These are phyloP conservation scores for Salvia rosmarinus DNA, from an alignment of 257 asterid species.

Conservation along the genomic window DNA sequence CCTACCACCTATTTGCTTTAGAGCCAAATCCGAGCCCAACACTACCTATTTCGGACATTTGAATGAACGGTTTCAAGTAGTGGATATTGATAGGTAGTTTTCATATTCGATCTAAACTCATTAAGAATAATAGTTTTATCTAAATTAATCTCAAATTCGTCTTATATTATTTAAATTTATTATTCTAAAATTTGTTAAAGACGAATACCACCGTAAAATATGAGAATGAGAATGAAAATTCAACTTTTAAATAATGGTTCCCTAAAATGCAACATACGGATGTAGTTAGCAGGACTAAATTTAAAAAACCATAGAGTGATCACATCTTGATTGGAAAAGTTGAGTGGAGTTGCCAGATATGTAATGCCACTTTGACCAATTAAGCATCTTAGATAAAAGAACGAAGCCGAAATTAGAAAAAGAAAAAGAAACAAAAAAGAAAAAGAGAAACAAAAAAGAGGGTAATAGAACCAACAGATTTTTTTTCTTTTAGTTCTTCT, in stretches of 20 bases:
- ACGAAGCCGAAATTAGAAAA: not conserved
- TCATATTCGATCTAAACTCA: too few species aligned
- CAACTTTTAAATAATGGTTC: not conserved
- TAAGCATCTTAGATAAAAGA: conserved; percentile 11
- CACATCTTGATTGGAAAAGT: not conserved
- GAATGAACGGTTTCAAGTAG: too few species aligned
- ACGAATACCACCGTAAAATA: too few species aligned
- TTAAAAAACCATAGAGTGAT: too few species aligned
- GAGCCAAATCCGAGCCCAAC: too few species aligned
- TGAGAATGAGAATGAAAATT: not conserved
- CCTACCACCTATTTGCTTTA: too few species aligned
- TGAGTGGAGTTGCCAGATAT: not conserved
- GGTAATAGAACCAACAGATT: not conserved
- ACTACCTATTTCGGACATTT: too few species aligned
- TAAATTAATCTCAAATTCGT: too few species aligned
- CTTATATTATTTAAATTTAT: too few species aligned
- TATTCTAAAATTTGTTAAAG: too few species aligned
- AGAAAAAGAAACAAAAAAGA: not conserved
- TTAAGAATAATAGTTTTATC: too few species aligned
- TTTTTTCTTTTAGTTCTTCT: not conserved
- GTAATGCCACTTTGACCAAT: conserved; percentile 25
- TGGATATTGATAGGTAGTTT: too few species aligned
- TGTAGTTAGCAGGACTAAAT: not conserved
- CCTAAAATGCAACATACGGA: not conserved
- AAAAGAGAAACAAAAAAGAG: not conserved